Conservation (phyloP, 441 rosid species). For the Populus tomentosa region DNA sequence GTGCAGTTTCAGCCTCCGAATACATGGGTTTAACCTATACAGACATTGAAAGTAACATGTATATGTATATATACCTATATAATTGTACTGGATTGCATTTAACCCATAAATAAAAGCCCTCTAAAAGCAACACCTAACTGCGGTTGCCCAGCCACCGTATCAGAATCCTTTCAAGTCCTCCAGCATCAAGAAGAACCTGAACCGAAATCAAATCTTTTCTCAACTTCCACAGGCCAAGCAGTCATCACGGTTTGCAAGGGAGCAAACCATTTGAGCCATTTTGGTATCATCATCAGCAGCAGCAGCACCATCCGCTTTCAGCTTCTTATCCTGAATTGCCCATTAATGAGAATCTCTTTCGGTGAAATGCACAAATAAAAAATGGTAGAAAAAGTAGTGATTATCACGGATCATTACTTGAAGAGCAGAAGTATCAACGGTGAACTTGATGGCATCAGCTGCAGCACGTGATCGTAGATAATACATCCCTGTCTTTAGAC, state of each 20-base stretch:
- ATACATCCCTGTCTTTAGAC: constrained; percentile 90
- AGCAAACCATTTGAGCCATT: constrained; percentile 84
- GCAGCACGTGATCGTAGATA: constrained; percentile 86
- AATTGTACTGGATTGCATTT: not conserved
- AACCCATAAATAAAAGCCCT: not conserved
- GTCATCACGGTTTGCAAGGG: constrained; percentile 74
- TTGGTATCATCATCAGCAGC: constrained; percentile 36
- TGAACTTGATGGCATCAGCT: constrained; percentile 94
- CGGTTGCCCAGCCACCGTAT: not conserved
- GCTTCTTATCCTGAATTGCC: constrained; percentile 37
- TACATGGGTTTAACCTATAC: not conserved
- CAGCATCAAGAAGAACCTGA: not conserved
- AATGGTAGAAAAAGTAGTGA: no score
- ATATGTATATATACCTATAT: no score
- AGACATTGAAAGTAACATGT: not conserved
- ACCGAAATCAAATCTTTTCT: not conserved
- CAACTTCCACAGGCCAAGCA: constrained; percentile 91
- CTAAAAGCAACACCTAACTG: not conserved
- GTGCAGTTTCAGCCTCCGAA: not conserved
- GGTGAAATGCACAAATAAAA: not conserved
- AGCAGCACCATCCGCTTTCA: constrained; percentile 8
- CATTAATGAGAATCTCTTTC: not conserved
- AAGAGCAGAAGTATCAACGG: constrained; percentile 66
- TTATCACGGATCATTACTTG: constrained; percentile 30
- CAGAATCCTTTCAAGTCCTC: not conserved